Conservation (phyloP, 1,139 yeast genomes). For the Geotrichum macrosporum region DNA sequence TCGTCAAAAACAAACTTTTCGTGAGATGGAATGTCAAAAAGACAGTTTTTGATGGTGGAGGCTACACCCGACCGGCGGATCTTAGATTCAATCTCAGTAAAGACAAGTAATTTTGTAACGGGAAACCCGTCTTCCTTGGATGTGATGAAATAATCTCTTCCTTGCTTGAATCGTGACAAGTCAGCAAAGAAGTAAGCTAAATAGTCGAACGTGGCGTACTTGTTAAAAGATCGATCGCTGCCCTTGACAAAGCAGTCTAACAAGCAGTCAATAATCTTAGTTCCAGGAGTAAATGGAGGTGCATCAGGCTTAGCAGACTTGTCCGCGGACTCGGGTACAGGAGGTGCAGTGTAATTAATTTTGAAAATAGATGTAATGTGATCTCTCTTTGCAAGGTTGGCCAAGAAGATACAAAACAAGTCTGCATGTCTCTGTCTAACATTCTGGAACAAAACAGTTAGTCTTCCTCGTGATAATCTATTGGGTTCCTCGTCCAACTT, state of each 20-base stretch:
- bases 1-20: conserved; percentile 54
- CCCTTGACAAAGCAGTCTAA: conserved; percentile 92
- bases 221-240: conserved; percentile 63
- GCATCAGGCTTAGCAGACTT: conserved; percentile 8
- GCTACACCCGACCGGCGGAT: conserved; percentile 91
- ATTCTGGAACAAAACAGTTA: conserved; percentile 32
- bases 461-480: conserved; percentile 11
- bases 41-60: conserved; percentile 81
- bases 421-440: conserved; percentile 66
- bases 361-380: conserved; percentile 54
- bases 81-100: conserved; percentile 75
- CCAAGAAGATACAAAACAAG: conserved; percentile 73
- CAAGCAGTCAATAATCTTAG: conserved; percentile 70
- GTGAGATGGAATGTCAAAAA: conserved; percentile 76
- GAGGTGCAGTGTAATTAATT: conserved; percentile 35
- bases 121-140: conserved; percentile 77
- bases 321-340: conserved; percentile 20
- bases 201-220: conserved; percentile 73
- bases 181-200: conserved; percentile 88
- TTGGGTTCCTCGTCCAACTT: conserved; percentile 1
- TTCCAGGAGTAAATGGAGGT: conserved; percentile 28
- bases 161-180: conserved; percentile 64
- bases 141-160: conserved; percentile 68
- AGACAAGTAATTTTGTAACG: conserved; percentile 70
- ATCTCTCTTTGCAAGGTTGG: conserved; percentile 81